A percentile compares a stretch with the other conserved stretches of the same genome.
phyloP scores from a whole-genome alignment of 345 rosid species.

The Schrenkiella parvula region DNA sequence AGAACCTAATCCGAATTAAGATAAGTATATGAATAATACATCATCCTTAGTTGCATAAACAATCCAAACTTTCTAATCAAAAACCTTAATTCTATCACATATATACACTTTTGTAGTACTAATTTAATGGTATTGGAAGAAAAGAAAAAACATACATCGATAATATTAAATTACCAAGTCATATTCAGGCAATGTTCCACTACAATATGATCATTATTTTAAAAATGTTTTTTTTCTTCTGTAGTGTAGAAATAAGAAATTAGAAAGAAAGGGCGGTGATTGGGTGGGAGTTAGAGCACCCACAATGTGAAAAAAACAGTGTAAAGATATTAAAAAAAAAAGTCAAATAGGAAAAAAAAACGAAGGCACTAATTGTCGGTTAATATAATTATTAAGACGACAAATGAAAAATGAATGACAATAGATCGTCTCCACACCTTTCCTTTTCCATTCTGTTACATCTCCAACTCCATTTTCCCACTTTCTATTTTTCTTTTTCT shows the following conservation, averaged over 20 bases:
- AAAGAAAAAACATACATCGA: neutral
- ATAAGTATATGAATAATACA: no score
- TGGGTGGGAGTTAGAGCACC: constrained; percentile 26
- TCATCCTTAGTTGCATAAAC: neutral
- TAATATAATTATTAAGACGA: constrained; percentile 1
- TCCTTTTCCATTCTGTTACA: constrained; percentile 28
- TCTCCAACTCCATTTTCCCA: constrained; percentile 24
- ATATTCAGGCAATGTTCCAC: constrained; percentile 15
- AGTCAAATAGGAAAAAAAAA: constrained; percentile 20
- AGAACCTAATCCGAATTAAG: no score
- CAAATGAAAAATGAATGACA: constrained; percentile 5
- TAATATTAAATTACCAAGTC: neutral
- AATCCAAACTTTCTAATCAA: neutral
- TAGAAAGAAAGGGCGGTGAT: constrained; percentile 13
- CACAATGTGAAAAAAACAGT: constrained; percentile 19
- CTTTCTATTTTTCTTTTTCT: neutral
- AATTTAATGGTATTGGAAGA: neutral
- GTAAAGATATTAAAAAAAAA: constrained; percentile 15
- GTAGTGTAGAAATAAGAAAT: constrained; percentile 5
- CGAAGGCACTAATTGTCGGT: constrained; percentile 28
- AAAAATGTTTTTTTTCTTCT: no score
- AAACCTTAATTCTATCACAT: neutral
- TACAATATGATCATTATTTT: neutral
- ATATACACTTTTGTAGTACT: neutral
- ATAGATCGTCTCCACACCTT: constrained; percentile 17